Percentiles rank a stretch among this genome's conserved stretches.
phyloP scores from a whole-genome alignment of 2,329 filamentous ascomycete species.

The Fusarium tjaetaba region DNA sequence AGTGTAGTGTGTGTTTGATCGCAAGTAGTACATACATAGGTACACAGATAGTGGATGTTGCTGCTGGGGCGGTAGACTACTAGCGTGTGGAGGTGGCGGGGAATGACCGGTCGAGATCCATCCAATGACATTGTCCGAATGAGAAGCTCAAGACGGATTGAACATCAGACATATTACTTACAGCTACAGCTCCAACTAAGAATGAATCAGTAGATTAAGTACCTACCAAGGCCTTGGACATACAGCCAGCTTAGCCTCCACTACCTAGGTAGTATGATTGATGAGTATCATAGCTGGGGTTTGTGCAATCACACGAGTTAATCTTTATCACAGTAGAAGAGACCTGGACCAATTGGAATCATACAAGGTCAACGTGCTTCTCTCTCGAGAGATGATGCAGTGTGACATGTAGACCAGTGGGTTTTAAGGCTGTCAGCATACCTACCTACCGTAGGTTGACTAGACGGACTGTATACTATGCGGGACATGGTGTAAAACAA shows the following conservation, averaged over 20 bases:
- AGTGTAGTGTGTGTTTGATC: neutral
- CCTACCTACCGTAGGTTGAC: too few species aligned
- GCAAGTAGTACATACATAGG: neutral
- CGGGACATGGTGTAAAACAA: conserved; percentile 6
- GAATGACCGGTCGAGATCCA: neutral
- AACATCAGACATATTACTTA: neutral
- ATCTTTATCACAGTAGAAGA: neutral
- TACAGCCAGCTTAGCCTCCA: neutral
- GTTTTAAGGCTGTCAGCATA: neutral
- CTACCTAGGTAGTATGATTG: neutral
- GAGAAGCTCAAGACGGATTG: neutral
- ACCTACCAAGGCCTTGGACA: neutral
- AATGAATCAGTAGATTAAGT: neutral
- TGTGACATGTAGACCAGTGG: neutral
- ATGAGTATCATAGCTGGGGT: neutral
- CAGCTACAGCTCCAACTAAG: neutral
- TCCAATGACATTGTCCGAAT: neutral
- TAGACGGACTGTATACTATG: neutral
- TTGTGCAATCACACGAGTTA: neutral
- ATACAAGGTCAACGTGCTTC: neutral
- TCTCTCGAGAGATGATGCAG: neutral
- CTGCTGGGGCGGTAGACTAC: conserved; percentile 45
- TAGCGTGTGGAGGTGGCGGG: conserved; percentile 3
- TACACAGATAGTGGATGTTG: conserved; percentile 22
- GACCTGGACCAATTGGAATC: neutral